Conservation (phyloP, 73 alveolate genomes). For the Symbiodinium natans region DNA sequence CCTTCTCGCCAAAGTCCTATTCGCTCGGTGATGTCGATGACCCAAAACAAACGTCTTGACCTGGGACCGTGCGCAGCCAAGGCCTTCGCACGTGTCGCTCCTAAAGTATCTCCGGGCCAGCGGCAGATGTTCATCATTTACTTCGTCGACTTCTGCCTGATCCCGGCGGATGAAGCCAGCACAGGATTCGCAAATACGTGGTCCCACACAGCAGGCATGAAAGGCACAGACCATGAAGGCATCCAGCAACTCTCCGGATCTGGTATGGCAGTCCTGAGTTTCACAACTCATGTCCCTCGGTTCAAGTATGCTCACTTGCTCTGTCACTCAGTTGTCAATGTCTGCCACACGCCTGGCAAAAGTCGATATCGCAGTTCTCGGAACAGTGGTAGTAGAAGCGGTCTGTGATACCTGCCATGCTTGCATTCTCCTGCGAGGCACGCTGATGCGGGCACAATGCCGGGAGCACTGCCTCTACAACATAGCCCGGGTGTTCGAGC, state of each 20-base stretch:
- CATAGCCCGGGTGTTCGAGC: too few relatives aligned
- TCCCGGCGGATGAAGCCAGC: not conserved
- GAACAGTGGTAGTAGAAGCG: constrained; percentile 93
- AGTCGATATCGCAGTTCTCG: constrained; percentile 89
- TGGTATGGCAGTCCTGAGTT: constrained; percentile 48
- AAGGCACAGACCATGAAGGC: constrained; percentile 47
- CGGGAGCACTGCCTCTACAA: too few relatives aligned
- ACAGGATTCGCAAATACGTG: not conserved
- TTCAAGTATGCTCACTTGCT: not conserved
- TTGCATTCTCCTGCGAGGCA: too few relatives aligned
- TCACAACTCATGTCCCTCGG: not conserved
- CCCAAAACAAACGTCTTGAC: constrained; percentile 74
- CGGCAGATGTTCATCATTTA: constrained; percentile 34
- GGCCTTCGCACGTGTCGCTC: not conserved
- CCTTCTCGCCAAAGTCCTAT: too few relatives aligned
- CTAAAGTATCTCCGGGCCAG: not conserved
- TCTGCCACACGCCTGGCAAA: constrained; percentile 58
- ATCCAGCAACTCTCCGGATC: constrained; percentile 70
- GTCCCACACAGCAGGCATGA: not conserved
- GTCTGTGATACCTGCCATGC: constrained; percentile 64
- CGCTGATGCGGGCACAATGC: too few relatives aligned
- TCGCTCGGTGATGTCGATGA: constrained; percentile 83
- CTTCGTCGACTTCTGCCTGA: constrained; percentile 77
- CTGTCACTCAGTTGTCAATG: not conserved
- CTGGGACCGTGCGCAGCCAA: not conserved